phyloP scores from a whole-genome alignment of 2,329 filamentous ascomycete species.

The Alternaria novae-zelandiae region DNA sequence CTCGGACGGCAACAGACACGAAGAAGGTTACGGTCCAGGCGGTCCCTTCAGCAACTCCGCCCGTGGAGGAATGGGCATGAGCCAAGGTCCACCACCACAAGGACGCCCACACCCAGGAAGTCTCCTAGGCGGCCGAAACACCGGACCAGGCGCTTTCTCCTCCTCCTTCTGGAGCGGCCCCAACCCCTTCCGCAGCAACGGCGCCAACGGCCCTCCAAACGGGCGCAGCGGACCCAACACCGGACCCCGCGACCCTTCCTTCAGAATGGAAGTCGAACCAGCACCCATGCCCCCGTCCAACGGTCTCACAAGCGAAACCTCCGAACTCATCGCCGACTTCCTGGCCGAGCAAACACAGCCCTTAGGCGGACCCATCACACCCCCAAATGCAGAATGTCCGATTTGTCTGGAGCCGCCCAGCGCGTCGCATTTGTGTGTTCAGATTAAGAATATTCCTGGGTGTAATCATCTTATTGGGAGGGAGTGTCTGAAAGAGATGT shows the following conservation, averaged over 20 bases:
- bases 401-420: constrained; percentile 16
- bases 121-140: neutral
- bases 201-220: neutral
- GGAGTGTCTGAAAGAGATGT: constrained; percentile 16
- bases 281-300: neutral
- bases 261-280: neutral
- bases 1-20: neutral
- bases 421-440: constrained; percentile 11
- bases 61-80: neutral
- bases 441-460: constrained; percentile 12
- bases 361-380: neutral
- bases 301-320: neutral
- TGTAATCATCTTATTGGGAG: constrained; percentile 28
- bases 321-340: neutral
- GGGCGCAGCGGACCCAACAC: neutral
- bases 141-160: neutral
- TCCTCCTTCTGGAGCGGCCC: neutral
- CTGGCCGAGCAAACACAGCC: constrained; percentile 5
- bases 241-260: neutral
- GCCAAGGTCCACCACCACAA: neutral
- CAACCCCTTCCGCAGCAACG: neutral
- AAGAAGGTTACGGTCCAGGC: neutral
- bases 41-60: neutral
- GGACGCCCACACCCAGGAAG: neutral
- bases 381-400: constrained; percentile 13